Evolutionary conservation across 2,329 filamentous ascomycete species (phyloP), one percentile per base, ranked within the genome.

Genomic region (Aspergillus oerlinghausenensis): DNA sequence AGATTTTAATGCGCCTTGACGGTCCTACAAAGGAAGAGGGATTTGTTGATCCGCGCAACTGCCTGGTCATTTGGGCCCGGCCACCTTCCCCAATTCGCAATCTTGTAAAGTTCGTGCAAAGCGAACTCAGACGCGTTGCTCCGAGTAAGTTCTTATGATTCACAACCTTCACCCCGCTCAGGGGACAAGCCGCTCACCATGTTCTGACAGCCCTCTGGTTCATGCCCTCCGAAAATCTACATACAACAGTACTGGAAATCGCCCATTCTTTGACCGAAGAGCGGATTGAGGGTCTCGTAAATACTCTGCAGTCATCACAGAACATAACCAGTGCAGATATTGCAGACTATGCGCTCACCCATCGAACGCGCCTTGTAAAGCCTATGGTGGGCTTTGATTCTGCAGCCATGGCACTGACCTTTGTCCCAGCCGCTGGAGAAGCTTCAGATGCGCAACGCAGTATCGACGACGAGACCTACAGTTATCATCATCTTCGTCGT

Each of bases 401-500:
- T 1, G 87, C 90, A 5, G 92, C 91, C 19, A 79, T 96, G 52
- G 92, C 92, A 1, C 76, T 97, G 11, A 93, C 89, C 25, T 96
- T 94, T 73, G 78, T 96, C 1, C 92, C 92, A 0, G 90, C 89
- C 0, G 82, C 84, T 3, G 85, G 85, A 6, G 88, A 92, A 75
- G 65, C 70, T 0, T 61, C 71, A 17, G 59, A 65, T 9, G 65
- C 67, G 38, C 72, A 75, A 25, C 69, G 76, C 11, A 74, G 62
- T 6, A 49, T 52, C 1, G 66, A 80, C 48, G 81, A 83, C 19
- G 88, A 93, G 62, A 67, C 66, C 1, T 96, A 90, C 74, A 92
- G 88, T 0, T 96, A 96, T 70, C 92, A 96, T 69, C 92, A 97
- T 71, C 84, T 97, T 3, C 86, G 92, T 1, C 82, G 88, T 2